Percentiles rank a stretch among this genome's conserved stretches.
Evolutionary conservation across 257 asterid genomes (phyloP).

Genomic region (Solanum arcanum): DNA sequence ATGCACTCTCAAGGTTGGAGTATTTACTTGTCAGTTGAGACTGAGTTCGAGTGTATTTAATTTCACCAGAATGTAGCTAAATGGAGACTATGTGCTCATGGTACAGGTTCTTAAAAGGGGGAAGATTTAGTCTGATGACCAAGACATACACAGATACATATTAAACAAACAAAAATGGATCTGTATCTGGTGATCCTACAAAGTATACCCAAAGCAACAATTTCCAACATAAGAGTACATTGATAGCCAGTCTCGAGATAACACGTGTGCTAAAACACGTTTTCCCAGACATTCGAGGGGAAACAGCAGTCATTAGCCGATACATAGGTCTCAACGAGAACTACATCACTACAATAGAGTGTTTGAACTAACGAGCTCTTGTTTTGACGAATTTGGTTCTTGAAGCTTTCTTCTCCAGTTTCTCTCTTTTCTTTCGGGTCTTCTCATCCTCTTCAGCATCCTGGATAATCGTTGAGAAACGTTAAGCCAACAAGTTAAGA

Average conservation of each 20-base stretch:
- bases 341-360: background rate
- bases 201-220: background rate
- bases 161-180: background rate
- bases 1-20: background rate
- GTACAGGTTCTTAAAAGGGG: background rate
- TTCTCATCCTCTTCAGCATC: slow-evolving; percentile 88
- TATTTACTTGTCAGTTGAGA: background rate
- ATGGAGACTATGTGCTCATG: background rate
- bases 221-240: background rate
- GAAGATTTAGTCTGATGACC: background rate
- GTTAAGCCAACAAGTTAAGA: background rate
- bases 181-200: background rate
- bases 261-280: background rate
- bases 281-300: background rate
- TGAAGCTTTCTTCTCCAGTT: slow-evolving; percentile 89
- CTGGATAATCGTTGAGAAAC: slow-evolving; percentile 19
- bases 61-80: background rate
- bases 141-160: background rate
- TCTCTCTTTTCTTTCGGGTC: slow-evolving; percentile 77
- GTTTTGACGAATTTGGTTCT: slow-evolving; percentile 67
- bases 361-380: slow-evolving; percentile 35
- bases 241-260: background rate
- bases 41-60: too few species aligned
- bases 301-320: background rate
- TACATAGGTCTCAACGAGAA: background rate